A percentile compares a stretch with the other conserved stretches of the same genome.
Evolutionary conservation across 2,329 filamentous ascomycete species (phyloP).

Genomic region (Stachybotrys echinatus): DNA sequence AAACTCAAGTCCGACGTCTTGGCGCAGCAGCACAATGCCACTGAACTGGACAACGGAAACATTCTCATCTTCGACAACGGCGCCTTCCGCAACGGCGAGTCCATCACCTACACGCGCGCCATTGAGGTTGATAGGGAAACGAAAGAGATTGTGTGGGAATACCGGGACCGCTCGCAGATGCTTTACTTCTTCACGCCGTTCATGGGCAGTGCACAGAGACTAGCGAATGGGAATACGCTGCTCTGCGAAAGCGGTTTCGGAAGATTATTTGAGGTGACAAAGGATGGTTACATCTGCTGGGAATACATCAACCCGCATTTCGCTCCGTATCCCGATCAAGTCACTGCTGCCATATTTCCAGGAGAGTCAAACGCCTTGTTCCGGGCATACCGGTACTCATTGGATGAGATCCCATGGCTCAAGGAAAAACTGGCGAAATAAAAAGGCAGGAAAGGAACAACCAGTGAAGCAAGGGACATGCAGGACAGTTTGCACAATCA

Average conservation of each 20-base stretch:
- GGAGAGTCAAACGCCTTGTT: conserved; percentile 22
- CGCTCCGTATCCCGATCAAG: conserved; percentile 15
- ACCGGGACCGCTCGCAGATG: conserved; percentile 20
- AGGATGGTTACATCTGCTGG: conserved; percentile 20
- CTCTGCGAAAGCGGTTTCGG: conserved; percentile 22
- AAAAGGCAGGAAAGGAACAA: too few relatives aligned
- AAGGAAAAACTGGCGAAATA: too few relatives aligned
- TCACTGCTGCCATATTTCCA: conserved; percentile 17
- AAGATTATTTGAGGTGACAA: conserved; percentile 18
- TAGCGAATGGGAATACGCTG: conserved; percentile 19
- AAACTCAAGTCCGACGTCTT: conserved; percentile 14
- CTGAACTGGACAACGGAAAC: conserved; percentile 21
- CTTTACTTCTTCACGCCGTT: conserved; percentile 23
- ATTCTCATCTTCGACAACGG: conserved; percentile 25
- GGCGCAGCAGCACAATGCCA: conserved; percentile 23
- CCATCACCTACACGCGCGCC: conserved; percentile 18
- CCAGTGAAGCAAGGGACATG: too few relatives aligned
- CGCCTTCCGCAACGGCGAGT: conserved; percentile 20
- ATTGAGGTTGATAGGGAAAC: conserved; percentile 17
- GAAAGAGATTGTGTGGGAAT: conserved; percentile 21
- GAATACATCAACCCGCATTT: conserved; percentile 23
- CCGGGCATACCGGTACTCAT: conserved; percentile 18
- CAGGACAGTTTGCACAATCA: too few relatives aligned
- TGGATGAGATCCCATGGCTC: conserved; percentile 21
- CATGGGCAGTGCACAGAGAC: conserved; percentile 22